Evolutionary conservation across 371 early-diverging fungal genomes (phyloP), one percentile per base, ranked within the genome.

Genomic region (Dichotomocladium elegans): DNA sequence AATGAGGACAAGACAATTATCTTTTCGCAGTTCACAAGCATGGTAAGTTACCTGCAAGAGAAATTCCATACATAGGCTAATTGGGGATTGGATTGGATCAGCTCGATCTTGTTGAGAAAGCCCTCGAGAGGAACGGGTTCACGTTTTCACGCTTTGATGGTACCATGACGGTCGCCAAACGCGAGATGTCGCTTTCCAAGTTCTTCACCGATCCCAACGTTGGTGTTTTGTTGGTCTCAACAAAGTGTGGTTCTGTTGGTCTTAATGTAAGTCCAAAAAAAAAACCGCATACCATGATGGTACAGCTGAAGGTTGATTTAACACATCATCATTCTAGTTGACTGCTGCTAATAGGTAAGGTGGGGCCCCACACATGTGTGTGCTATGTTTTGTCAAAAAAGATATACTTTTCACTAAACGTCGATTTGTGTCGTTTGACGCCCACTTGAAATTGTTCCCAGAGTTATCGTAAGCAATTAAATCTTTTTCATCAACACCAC

Each of bases 251-350:
- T 3, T 69, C 77, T 0, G 47, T 75, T 1, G 82, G 82, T 19
- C 73, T 97, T n/a, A 97, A 95, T 50, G 64, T 94, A 45, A 88
- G 86, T n/a, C 60, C 57, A 4, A 93, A 71, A 12, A 74, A 74
- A 61, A 30, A 22, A 15, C 64, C 65, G 58, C 41, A 58, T 54
- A n/a, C n/a, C n/a, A n/a, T n/a, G n/a, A n/a, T n/a, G n/a, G n/a
- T n/a, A 10, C 22, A 28, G 44, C 7, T 19, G 11, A 6, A 7
- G 9, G 5, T 26, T 10, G 5, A 9, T 45, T 26, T 25, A n/a
- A 33, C 33, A n/a, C 33, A 33, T 45, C 35, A n/a, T 47, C 22
- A 12, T 27, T 30, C 6, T n/a, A 48, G 49, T 41, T 57, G 46
- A 51, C 51, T 7, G 35, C 34, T 17, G 58, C 58, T 41, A 57